phyloP scores from a whole-genome alignment of 148 eudicot species.

The Cornus suecica region DNA sequence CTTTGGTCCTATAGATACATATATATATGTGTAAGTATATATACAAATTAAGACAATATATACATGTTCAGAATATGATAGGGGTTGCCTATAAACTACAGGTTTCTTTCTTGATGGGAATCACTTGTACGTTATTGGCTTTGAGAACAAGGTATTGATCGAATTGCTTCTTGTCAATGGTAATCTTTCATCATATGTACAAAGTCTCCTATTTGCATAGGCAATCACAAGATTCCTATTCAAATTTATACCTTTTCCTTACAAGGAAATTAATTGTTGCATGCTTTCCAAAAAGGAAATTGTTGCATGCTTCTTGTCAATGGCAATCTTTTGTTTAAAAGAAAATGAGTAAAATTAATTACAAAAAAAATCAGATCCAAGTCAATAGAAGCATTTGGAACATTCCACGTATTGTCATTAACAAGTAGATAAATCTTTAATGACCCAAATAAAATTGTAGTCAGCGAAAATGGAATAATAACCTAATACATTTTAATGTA shows the following conservation, averaged over 20 bases:
- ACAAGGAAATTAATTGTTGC: too few species aligned
- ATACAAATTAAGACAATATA: background rate
- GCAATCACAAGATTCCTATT: background rate
- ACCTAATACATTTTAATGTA: too few species aligned
- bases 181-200: constrained; percentile 1
- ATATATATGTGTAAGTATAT: too few species aligned
- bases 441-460: too few species aligned
- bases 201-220: constrained; percentile 5
- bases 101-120: constrained; percentile 1
- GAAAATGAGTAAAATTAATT: too few species aligned
- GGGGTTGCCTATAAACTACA: background rate
- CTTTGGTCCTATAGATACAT: background rate
- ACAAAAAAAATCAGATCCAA: too few species aligned
- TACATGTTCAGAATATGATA: background rate
- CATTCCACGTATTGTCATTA: too few species aligned
- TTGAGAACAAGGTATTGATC: background rate
- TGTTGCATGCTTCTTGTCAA: too few species aligned
- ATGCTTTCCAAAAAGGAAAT: too few species aligned
- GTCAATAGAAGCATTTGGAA: too few species aligned
- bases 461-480: too few species aligned
- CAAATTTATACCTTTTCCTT: background rate
- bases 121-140: background rate
- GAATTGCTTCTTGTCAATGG: background rate
- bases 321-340: background rate
- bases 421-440: too few species aligned